These are phyloP conservation scores for Lathyrus aphaca DNA, from an alignment of 306 rosid genomes.

Conservation along the genomic window DNA sequence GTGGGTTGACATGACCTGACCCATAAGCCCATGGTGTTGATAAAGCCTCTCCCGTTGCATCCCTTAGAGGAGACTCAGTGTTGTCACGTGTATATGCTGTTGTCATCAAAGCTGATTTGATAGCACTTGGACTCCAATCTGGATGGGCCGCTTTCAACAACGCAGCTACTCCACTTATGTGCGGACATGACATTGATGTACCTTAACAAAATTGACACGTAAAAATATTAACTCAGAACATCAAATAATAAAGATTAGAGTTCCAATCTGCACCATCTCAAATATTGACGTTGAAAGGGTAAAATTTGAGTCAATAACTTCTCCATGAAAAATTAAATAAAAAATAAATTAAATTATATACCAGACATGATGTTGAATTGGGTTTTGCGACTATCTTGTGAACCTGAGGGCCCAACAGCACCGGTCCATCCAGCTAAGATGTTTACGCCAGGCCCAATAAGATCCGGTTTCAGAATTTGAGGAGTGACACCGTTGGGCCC, in stretches of 20 bases:
- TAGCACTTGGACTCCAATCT: conserved; percentile 88
- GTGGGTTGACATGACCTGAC: conserved; percentile 86
- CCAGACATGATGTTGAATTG: conserved; percentile 94
- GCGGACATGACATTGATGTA: conserved; percentile 97
- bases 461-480: conserved; percentile 80
- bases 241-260: no score
- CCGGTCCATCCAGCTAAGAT: conserved; percentile 80
- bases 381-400: conserved; percentile 60
- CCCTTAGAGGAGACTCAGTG: conserved; percentile 66
- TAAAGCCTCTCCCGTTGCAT: conserved; percentile 53
- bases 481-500: conserved; percentile 88
- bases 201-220: conserved; percentile 48
- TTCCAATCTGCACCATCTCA: no score
- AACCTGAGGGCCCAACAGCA: conserved; percentile 80
- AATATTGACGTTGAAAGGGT: no score
- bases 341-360: not conserved
- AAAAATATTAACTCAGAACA: no score
- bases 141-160: conserved; percentile 92
- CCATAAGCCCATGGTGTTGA: conserved; percentile 89
- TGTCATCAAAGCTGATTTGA: conserved; percentile 92
- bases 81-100: conserved; percentile 79
- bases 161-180: conserved; percentile 84
- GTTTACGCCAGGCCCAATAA: conserved; percentile 90
- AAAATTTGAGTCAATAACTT: no score
- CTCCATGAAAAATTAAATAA: no score